Conservation (phyloP, 768 basidiomycete species). For the Amanita rimosa region DNA sequence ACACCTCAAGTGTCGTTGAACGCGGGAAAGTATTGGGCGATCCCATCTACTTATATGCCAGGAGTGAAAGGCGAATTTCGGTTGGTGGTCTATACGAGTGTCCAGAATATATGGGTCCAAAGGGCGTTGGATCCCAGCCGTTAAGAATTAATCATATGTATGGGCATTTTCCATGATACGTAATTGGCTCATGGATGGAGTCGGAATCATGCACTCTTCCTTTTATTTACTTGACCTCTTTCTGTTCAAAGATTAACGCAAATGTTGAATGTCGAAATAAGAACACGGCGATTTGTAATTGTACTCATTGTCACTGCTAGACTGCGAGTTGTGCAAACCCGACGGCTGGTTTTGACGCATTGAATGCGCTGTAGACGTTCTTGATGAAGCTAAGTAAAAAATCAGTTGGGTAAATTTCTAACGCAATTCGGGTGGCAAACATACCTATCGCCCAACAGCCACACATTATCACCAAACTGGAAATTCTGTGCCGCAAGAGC, state of each 20-base stretch:
- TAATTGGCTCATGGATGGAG: not conserved
- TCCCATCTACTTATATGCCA: slow-evolving; percentile 66
- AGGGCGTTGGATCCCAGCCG: not conserved
- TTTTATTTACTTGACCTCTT: too few species aligned
- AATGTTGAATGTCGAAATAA: too few species aligned
- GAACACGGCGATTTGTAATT: too few species aligned
- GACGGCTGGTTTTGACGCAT: slow-evolving; percentile 18
- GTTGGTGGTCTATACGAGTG: slow-evolving; percentile 48
- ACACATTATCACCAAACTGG: not conserved
- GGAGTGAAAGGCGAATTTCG: slow-evolving; percentile 46
- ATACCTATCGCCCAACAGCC: slow-evolving; percentile 1
- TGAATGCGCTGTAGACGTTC: slow-evolving; percentile 29
- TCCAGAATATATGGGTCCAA: slow-evolving; percentile 15
- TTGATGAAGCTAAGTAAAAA: slow-evolving; percentile 19
- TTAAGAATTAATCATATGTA: not conserved
- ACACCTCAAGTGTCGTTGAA: slow-evolving; percentile 40
- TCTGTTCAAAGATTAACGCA: too few species aligned
- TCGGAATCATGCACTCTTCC: too few species aligned
- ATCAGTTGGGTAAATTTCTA: not conserved
- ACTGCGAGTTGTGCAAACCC: slow-evolving; percentile 18
- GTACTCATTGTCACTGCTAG: too few species aligned
- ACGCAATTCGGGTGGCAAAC: not conserved
- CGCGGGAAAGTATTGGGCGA: slow-evolving; percentile 56
- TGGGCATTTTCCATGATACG: too few species aligned
- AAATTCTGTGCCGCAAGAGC: not conserved